Conservation (phyloP, 2,329 filamentous ascomycete species). For the Sphaerostilbella broomeana region DNA sequence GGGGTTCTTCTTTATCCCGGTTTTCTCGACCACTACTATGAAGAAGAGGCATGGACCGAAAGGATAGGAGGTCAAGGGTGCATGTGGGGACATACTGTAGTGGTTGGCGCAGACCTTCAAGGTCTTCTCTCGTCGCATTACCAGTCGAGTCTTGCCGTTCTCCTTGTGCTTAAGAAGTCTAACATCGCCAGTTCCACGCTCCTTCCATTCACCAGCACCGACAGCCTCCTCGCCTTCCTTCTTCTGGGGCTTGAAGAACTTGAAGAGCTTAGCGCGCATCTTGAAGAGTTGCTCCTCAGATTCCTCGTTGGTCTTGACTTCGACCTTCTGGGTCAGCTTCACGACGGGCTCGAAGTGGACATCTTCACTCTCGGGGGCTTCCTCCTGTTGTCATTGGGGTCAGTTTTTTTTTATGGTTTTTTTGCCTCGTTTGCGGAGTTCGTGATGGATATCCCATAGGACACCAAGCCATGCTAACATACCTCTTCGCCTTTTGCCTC, state of each 20-base stretch:
- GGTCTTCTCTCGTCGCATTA: slow-evolving; percentile 99
- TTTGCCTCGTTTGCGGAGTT: too few species aligned
- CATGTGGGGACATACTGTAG: slow-evolving; percentile 64
- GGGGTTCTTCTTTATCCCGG: too few species aligned
- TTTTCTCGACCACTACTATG: too few species aligned
- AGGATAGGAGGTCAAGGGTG: not conserved
- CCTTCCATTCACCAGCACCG: slow-evolving; percentile 85
- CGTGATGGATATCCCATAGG: too few species aligned
- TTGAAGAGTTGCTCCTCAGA: slow-evolving; percentile 96
- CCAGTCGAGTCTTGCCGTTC: slow-evolving; percentile 93
- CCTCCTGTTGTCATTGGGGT: slow-evolving; percentile 46
- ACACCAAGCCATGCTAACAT: slow-evolving; percentile 17
- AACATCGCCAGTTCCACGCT: slow-evolving; percentile 95
- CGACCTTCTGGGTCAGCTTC: slow-evolving; percentile 91
- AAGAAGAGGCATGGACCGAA: not conserved
- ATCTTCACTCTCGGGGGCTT: slow-evolving; percentile 79
- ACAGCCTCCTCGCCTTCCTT: slow-evolving; percentile 11
- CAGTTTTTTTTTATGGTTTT: not conserved
- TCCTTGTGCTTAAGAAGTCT: slow-evolving; percentile 97
- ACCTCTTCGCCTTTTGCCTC: slow-evolving; percentile 53
- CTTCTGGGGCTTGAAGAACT: slow-evolving; percentile 71
- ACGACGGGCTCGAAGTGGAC: slow-evolving; percentile 97
- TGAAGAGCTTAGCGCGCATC: slow-evolving; percentile 99
- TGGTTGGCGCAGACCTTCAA: slow-evolving; percentile 99
- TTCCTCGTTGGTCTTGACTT: slow-evolving; percentile 97